Conservation (phyloP, 768 basidiomycete genomes). For the Rhodotorula sphaerocarpa region DNA sequence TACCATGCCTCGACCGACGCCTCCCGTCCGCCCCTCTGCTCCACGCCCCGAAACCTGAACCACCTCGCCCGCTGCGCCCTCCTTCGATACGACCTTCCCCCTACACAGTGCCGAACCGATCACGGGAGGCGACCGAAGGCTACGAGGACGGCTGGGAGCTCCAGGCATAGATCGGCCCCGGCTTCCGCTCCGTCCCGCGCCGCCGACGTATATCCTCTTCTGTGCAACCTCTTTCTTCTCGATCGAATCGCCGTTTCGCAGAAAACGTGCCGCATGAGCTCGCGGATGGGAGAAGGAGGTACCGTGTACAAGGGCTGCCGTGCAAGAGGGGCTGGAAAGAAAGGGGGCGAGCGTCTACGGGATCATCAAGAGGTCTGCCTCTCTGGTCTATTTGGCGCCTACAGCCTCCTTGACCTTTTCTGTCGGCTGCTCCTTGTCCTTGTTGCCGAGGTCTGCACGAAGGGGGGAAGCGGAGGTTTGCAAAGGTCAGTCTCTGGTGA, state of each 20-base stretch:
- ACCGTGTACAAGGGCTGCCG: too few species aligned
- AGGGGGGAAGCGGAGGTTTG: neutral
- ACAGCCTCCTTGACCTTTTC: conserved; percentile 28
- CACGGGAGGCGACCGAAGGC: conserved; percentile 33
- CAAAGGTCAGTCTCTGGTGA: neutral
- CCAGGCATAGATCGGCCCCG: conserved; percentile 14
- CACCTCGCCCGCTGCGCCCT: neutral
- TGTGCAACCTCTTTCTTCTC: too few species aligned
- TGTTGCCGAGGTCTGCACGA: conserved; percentile 10
- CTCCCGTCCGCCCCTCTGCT: neutral
- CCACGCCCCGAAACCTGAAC: neutral
- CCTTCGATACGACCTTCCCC: neutral
- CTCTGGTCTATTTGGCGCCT: neutral
- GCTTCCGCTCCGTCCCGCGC: too few species aligned
- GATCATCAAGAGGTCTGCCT: too few species aligned
- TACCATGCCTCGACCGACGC: neutral
- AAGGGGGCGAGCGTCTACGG: too few species aligned
- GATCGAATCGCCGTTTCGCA: too few species aligned
- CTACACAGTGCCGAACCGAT: conserved; percentile 34
- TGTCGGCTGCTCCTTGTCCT: conserved; percentile 6
- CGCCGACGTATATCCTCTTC: too few species aligned
- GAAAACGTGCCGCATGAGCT: too few species aligned
- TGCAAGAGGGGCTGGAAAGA: too few species aligned
- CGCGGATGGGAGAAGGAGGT: too few species aligned
- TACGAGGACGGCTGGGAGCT: conserved; percentile 39